These are phyloP conservation scores for Neurospora sp. DNA, from an alignment of 495 filamentous ascomycete species.

Conservation along the genomic window DNA sequence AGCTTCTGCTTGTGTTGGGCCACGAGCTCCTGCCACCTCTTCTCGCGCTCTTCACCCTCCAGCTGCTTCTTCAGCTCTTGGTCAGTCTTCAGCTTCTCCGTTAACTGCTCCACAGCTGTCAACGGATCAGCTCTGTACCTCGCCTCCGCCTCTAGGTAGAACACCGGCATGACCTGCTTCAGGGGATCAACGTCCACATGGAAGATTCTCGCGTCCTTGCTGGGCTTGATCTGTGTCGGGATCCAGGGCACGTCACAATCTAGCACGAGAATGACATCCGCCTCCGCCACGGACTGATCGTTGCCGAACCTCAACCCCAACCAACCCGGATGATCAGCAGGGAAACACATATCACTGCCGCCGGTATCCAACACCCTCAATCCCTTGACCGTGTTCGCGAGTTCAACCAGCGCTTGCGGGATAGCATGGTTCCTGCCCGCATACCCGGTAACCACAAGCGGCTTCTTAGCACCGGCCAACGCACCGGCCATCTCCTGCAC, in stretches of 20 bases:
- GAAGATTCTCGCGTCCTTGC: conserved; percentile 54
- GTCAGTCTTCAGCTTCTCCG: conserved; percentile 40
- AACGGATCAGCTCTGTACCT: conserved; percentile 69
- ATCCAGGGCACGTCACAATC: conserved; percentile 75
- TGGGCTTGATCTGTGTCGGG: conserved; percentile 48
- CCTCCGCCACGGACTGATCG: conserved; percentile 61
- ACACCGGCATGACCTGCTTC: conserved; percentile 78
- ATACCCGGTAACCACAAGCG: conserved; percentile 77
- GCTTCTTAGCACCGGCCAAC: conserved; percentile 61
- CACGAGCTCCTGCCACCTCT: conserved; percentile 46
- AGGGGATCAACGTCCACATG: conserved; percentile 82
- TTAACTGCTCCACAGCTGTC: conserved; percentile 63
- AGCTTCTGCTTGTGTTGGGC: conserved; percentile 51
- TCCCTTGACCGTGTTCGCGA: conserved; percentile 70
- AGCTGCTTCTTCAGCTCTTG: conserved; percentile 37
- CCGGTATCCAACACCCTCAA: conserved; percentile 80
- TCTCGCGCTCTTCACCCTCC: conserved; percentile 32
- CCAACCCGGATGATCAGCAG: conserved; percentile 60
- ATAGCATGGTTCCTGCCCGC: conserved; percentile 64
- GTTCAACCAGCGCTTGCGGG: conserved; percentile 59
- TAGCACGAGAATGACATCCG: conserved; percentile 77
- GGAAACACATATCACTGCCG: conserved; percentile 94
- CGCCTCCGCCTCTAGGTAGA: conserved; percentile 63
- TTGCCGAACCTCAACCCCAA: conserved; percentile 69
- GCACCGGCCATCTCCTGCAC: conserved; percentile 60